Conservation (phyloP, 108 stramenopile genomes). For the Cyclostephanos tholiformis region DNA sequence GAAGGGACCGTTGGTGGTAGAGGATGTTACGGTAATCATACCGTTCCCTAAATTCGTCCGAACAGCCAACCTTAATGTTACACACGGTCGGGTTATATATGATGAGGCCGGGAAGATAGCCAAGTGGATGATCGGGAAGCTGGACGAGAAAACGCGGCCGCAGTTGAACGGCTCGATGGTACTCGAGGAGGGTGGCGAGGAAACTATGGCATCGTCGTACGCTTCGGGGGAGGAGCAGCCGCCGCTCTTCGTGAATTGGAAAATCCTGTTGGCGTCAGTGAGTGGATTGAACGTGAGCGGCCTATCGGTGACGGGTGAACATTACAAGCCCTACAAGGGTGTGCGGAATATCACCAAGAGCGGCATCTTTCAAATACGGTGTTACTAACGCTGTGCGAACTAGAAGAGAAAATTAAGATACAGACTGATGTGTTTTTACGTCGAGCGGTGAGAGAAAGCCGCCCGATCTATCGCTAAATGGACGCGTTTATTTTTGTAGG, state of each 20-base stretch:
- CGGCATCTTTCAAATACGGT: conserved; percentile 86
- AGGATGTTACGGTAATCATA: conserved; percentile 91
- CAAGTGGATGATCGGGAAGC: conserved; percentile 90
- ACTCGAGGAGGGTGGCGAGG: conserved; percentile 44
- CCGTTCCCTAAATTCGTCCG: conserved; percentile 94
- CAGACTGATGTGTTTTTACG: no score
- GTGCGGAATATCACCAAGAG: conserved; percentile 89
- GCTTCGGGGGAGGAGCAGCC: conserved; percentile 76
- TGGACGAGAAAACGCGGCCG: conserved; percentile 68
- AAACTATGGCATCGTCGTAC: conserved; percentile 12
- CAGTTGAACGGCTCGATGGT: conserved; percentile 63
- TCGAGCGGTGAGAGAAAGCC: no score
- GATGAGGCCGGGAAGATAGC: conserved; percentile 98
- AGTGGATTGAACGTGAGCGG: conserved; percentile 92
- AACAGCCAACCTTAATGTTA: conserved; percentile 84
- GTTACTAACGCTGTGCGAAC: conserved; percentile 33
- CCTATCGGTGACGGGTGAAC: conserved; percentile 88
- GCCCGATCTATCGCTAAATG: no score
- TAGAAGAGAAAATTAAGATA: no score
- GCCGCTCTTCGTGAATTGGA: conserved; percentile 90
- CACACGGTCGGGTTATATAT: conserved; percentile 81
- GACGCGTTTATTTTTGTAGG: no score
- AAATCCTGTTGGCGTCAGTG: conserved; percentile 92
- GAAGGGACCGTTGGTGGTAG: conserved; percentile 79
- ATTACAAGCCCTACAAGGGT: conserved; percentile 97